Percentiles rank a stretch among this genome's conserved stretches.
phyloP scores from a whole-genome alignment of 176 grass and related monocot species.

The Triticum dicoccoides region DNA sequence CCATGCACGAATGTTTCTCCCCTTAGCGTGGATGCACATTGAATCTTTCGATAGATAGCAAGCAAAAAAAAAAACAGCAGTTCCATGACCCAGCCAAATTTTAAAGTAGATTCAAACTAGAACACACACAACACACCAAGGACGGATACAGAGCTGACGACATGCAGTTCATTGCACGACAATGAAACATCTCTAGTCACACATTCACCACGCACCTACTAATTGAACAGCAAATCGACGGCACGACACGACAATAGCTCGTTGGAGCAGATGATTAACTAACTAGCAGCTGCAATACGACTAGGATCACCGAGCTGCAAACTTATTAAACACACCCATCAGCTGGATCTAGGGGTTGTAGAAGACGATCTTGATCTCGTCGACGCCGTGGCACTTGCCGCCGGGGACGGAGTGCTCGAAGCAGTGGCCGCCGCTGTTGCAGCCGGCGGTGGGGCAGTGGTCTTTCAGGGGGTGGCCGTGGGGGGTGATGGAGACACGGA shows the following conservation, averaged over 20 bases:
- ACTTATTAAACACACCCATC: not conserved
- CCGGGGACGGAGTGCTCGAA: constrained; percentile 1
- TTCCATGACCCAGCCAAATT: not conserved
- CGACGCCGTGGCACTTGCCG: constrained; percentile 21
- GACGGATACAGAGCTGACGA: not conserved
- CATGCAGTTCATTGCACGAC: not conserved
- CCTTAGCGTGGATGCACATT: not conserved
- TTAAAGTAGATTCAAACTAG: not conserved
- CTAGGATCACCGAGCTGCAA: not conserved
- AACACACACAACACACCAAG: not conserved
- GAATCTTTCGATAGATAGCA: not conserved
- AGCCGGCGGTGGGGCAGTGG: constrained; percentile 14
- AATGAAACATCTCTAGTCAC: not conserved
- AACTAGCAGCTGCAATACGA: not conserved
- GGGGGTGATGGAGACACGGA: not conserved
- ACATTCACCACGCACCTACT: not conserved
- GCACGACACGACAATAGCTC: not conserved
- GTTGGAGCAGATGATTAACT: not conserved
- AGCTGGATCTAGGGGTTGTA: constrained; percentile 4
- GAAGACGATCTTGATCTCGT: constrained; percentile 50
- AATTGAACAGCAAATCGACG: not conserved
- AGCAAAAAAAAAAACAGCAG: not conserved
- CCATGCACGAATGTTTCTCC: not conserved
- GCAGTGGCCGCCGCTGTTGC: not conserved
- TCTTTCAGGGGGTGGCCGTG: not conserved